Base-by-base conservation (phyloP, 2,329 filamentous ascomycete genomes). In the Dactylellina haptotyla region DNA sequence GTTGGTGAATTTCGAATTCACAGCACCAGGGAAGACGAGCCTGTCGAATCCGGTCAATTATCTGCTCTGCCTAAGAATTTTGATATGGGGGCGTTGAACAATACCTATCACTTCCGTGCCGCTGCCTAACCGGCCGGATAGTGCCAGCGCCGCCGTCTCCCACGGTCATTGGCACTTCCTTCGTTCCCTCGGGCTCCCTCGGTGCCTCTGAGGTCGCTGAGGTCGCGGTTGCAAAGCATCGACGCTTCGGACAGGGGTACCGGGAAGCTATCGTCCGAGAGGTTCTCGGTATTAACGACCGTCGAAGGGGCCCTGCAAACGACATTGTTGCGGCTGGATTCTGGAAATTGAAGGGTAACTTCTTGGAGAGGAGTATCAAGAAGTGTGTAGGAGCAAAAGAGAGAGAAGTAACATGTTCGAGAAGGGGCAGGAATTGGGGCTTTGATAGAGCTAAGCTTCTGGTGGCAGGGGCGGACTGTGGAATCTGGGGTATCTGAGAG, bases 1-100 rank as follows among this genome's bases (percentile, higher is more conserved):
- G 76, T 87, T 89, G 3, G 92, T 96, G 82, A 99, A 99, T 75
- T 92, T 91, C 80, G 92, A 97, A 81, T 97, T 94, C 57, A 98
- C 85, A 0, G 95, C 95, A n/a, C 95, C 95, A 0, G 95, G 95
- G 77, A 99, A 99, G 63, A 75, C 70, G 28, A 75, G 54, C 16
- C 70, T 75, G 51, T 50, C 20, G 32, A 34, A 34, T 6, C 6
- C 32, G 6, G 14, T 6, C 32, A 34, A 6, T 6, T 34, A 34
- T 34, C 32, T 14, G 14, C 6, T 34, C 6, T 6, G 14, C 37
- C 26, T 37, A 65, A 43, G 20, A 30, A 3, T 5, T 18, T 16
- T 32, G 25, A 26, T 48, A 26, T 30, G 20, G 6, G 16, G 16
- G 18, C 20, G 9, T 45, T 26, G 45, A 20, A 20, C 16, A 37